Percentiles rank a stretch among this genome's conserved stretches.
Evolutionary conservation across 2,329 filamentous ascomycete genomes (phyloP).

Genomic region (Ophiostoma montium): DNA sequence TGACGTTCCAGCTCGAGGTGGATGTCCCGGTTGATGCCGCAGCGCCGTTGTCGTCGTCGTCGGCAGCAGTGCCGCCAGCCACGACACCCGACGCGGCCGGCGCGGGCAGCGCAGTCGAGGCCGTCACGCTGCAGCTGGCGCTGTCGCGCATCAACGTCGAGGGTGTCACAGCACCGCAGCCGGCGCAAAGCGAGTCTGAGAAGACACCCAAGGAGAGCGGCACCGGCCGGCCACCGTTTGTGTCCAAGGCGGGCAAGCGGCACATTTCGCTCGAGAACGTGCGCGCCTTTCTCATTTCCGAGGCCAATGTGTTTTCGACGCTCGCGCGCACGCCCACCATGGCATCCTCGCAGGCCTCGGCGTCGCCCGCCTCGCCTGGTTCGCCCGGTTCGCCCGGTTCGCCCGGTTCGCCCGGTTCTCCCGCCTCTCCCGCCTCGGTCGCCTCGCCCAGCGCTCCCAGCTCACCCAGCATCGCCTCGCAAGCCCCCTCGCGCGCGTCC

Average conservation of each 20-base stretch:
- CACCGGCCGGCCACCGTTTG: constrained; percentile 19
- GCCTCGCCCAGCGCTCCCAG: no score
- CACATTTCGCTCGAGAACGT: constrained; percentile 50
- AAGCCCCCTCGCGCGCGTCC: constrained; percentile 4
- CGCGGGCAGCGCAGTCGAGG: constrained; percentile 26
- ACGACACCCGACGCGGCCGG: neutral
- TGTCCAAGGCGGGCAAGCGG: constrained; percentile 49
- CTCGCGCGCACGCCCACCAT: constrained; percentile 43
- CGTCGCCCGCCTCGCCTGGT: constrained; percentile 20
- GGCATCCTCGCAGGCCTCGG: constrained; percentile 39
- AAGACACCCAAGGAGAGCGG: constrained; percentile 10
- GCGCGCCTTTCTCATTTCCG: constrained; percentile 50
- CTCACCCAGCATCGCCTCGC: neutral
- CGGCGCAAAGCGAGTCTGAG: neutral
- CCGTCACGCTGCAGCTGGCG: constrained; percentile 50
- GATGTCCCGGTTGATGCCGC: constrained; percentile 35
- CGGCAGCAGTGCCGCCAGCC: neutral
- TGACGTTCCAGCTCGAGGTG: constrained; percentile 53
- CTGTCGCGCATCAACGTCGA: constrained; percentile 53
- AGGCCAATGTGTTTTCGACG: constrained; percentile 50
- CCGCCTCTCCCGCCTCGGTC: constrained; percentile 38
- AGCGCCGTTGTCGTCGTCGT: neutral
- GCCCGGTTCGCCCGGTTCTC: neutral
- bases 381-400: neutral
- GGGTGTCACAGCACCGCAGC: constrained; percentile 35